Base-by-base conservation (phyloP, 2,329 filamentous ascomycete genomes). In the Colletotrichum australisinense region DNA sequence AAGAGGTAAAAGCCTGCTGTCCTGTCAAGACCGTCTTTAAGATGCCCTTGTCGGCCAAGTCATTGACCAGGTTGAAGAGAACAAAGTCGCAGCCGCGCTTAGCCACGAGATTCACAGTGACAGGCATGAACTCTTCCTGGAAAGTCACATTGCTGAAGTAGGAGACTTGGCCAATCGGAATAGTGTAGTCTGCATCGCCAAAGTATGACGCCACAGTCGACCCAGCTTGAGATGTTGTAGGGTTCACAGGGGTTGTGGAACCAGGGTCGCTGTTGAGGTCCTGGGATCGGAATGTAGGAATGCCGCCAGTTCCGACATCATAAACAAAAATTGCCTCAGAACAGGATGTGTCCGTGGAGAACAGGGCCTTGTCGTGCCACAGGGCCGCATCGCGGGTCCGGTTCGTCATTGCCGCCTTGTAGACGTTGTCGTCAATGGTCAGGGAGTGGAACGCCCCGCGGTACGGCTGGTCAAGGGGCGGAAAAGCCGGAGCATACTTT, bases 51-150 rank as follows among this genome's bases (percentile, higher is more conserved):
- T 84, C 80, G 11, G 83, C 83, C 63, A 86, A 72, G 76, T 78
- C 81, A 74, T 84, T 79, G 67, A 84, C 78, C 79, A 86, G 80
- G 38, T 84, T 82, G 70, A 80, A 83, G 28, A 86, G 68, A 75
- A 85, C 79, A 72, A 83, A 83, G 67, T 86, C 84, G 70, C 84
- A 86, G 1, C 84, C 84, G n/a, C 82, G 72, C 74, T 81, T 83
- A 7, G 84, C 84, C 9, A 86, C 80, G 66, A 86, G 74, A 35
- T 81, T 83, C 2, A 85, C 80, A 12, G 83, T 84, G 7, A 86
- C 83, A 9, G 84, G 84, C 59, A 85, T 78, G 76, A 81, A 80
- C 77, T 86, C 84, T 64, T 80, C 76, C 46, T 80, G 78, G 42
- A 81, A 82, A 1, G 83, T 84, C 7, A 85, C 78, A 68, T 83